Percentiles rank a stretch among this genome's conserved stretches.
Evolutionary conservation across 1,139 yeast genomes (phyloP).

Genomic region (Spencermartinsiella ligniputridi): DNA sequence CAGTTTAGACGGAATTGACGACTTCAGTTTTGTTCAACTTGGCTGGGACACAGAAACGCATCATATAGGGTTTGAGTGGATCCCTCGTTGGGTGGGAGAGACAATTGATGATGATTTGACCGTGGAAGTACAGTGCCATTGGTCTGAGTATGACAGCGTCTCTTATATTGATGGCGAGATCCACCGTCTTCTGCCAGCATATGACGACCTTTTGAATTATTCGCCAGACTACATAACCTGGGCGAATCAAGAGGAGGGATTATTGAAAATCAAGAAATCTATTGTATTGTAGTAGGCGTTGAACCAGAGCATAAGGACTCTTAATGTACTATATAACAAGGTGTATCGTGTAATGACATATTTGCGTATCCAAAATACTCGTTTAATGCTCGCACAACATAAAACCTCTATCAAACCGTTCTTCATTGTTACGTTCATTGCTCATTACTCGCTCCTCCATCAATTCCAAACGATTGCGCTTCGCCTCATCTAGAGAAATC

Average conservation of each 20-base stretch:
- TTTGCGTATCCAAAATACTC: too few relatives aligned
- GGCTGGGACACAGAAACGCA: constrained; percentile 52
- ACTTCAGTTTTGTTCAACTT: constrained; percentile 58
- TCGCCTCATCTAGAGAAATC: too few relatives aligned
- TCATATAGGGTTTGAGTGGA: constrained; percentile 71
- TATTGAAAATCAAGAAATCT: background rate
- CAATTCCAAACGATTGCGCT: too few relatives aligned
- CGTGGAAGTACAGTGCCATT: constrained; percentile 57
- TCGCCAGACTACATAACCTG: constrained; percentile 61
- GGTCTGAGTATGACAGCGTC: constrained; percentile 63
- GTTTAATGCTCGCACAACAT: too few relatives aligned
- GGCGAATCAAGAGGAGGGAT: constrained; percentile 44
- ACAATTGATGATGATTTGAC: constrained; percentile 43
- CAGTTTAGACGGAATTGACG: constrained; percentile 51
- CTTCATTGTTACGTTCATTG: too few relatives aligned
- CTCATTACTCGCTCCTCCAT: too few relatives aligned
- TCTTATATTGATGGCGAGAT: constrained; percentile 29
- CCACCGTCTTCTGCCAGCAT: constrained; percentile 59
- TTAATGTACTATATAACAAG: too few relatives aligned
- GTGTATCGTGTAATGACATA: too few relatives aligned
- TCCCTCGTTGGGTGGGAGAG: constrained; percentile 55
- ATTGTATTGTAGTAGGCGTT: background rate
- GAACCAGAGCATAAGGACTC: background rate
- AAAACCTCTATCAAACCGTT: too few relatives aligned
- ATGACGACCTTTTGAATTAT: constrained; percentile 59